Evolutionary conservation across 2,329 filamentous ascomycete species (phyloP), one percentile per base, ranked within the genome.

Genomic region (Hypoxylon sp.): DNA sequence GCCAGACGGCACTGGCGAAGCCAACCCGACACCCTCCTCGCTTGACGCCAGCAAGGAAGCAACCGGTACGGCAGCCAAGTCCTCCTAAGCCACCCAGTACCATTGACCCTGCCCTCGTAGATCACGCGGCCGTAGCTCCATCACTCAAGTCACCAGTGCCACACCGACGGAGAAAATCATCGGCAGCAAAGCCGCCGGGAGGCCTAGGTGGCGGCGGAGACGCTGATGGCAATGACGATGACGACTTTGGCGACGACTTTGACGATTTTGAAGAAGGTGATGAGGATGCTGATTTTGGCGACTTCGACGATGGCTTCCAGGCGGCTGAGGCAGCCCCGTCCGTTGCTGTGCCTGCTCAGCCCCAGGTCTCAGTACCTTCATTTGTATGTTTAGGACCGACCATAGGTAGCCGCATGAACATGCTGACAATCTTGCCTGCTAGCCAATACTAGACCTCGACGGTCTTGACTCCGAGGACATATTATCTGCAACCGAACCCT

Each of bases 271-370:
- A 85, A 67, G 84, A 86, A 67, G 83, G 82, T 45, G 81, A 79
- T 60, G 77, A 78, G 54, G 79, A 79, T 64, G 80, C 77, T 40
- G 77, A 83, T 67, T 88, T 88, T 75, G 85, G 86, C 68, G 88
- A 90, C 68, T 92, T 91, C 74, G 87, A 89, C 70, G 89, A 88
- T 65, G 87, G 81, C 31, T 91, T 91, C 70, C 83, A 91, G 68
- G 79, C 85, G 71, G 73, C 83, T 54, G 78, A 79, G 51, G 70
- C 74, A 23, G 64, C 74, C 35, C 55, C 71, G 43, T 48, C 67
- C 4, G 67, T 69, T 42, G 65, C 72, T 23, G 69, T 70, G 40
- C 60, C 71, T 37, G 63, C 74, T 60, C 72, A 69, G 63, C 70
- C 74, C 55, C 69, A 74, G 58, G 57, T 70, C 42, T 73, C 75